Evolutionary conservation across 805 yeast species (phyloP), one percentile per base, ranked within the genome.

Genomic region (Kazachstania bromeliacearum): DNA sequence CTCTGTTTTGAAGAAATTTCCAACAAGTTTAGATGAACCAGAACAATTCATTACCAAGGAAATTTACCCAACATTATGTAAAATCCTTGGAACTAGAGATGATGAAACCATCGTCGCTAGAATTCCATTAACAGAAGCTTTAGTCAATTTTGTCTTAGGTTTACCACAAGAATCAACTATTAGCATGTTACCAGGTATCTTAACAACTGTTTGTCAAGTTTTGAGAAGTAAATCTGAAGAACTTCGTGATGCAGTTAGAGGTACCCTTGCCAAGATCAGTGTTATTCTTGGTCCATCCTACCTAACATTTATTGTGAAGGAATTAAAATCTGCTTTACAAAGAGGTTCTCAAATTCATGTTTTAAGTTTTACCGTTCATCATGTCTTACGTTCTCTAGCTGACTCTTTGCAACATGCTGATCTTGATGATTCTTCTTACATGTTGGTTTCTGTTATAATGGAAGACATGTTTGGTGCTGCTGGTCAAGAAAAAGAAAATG

Each of bases 311-410:
- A 73, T 92, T 33, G 61, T 92, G 17, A 72, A 73, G 39, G 97
- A 92, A 53, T 67, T 92, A 50, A 77, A 73, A 44, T 61, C 79
- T 14, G 94, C 96, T 0, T 66, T 89, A 36, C 70, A 79, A 4
- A 69, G 94, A 52, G 98, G 98, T 18, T 84, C 95, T 10, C 97
- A 92, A 55, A 73, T 87, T 36, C 98, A 92, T 60, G 85, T 92
- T 40, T 71, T 92, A 48, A 85, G 96, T 51, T 92, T 66, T 60
- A 84, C 96, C 1, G 73, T 85, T 4, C 96, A 92, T 58, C 67
- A 77, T 33, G 60, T 89, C 26, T 59, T 92, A 36, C 71, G 72
- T 2, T 68, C 74, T 7, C 60, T 83, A 45, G 56, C 63, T 5
- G 65, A 59, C 4, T 27, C 25, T 1, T 57, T 84, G 29, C 40